Percentiles rank a stretch among this genome's conserved stretches.
phyloP scores from a whole-genome alignment of 495 filamentous ascomycete genomes.

The Penicillium soppii region DNA sequence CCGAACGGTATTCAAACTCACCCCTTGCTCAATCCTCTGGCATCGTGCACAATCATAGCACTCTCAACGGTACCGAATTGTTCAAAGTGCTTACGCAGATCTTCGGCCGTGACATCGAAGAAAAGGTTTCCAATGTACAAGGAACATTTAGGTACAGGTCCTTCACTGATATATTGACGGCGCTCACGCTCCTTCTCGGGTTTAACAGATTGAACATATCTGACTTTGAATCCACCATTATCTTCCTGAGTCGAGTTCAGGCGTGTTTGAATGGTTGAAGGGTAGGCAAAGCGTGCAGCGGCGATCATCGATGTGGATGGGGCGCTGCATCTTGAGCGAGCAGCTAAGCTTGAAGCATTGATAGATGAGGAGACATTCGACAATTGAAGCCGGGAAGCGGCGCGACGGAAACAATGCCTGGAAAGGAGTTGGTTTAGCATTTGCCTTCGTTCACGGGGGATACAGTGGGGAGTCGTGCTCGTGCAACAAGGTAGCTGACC shows the following conservation, averaged over 20 bases:
- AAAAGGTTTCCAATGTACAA: slow-evolving; percentile 85
- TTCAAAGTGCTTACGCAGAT: slow-evolving; percentile 64
- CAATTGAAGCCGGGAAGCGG: slow-evolving; percentile 49
- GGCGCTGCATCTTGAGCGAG: slow-evolving; percentile 6
- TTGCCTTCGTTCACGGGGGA: background rate
- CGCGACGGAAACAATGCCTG: slow-evolving; percentile 52
- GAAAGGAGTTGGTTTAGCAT: slow-evolving; percentile 8
- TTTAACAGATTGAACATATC: background rate
- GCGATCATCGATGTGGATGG: background rate
- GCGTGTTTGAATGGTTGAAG: slow-evolving; percentile 12
- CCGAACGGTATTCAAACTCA: slow-evolving; percentile 40
- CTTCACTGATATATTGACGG: background rate
- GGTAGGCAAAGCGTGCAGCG: slow-evolving; percentile 1
- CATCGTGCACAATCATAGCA: slow-evolving; percentile 62
- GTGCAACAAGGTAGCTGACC: no score
- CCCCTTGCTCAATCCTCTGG: slow-evolving; percentile 83
- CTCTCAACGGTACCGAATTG: slow-evolving; percentile 62
- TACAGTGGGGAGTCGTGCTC: no score
- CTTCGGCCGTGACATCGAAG: slow-evolving; percentile 74
- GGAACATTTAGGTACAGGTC: slow-evolving; percentile 33
- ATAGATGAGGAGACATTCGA: background rate
- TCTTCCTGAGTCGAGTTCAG: slow-evolving; percentile 15
- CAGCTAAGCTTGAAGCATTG: background rate
- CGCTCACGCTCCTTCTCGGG: background rate
- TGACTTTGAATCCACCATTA: background rate